phyloP scores from a whole-genome alignment of 768 basidiomycete species.

The Heimioporus sp. region DNA sequence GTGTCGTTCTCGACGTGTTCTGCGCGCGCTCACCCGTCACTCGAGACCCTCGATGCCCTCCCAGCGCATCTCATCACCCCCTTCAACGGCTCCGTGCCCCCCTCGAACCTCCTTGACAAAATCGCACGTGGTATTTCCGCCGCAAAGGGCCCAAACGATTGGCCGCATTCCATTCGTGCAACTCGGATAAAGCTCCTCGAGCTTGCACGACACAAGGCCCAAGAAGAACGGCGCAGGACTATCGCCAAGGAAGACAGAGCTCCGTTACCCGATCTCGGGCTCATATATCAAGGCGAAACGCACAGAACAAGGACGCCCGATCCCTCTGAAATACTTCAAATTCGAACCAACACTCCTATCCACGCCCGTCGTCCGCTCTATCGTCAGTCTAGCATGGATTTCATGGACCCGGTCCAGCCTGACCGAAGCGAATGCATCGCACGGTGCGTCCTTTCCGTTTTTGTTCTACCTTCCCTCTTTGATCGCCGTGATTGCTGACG shows the following conservation, averaged over 20 bases:
- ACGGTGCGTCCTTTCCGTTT: conserved; percentile 46
- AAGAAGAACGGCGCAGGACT: conserved; percentile 45
- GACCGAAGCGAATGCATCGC: conserved; percentile 50
- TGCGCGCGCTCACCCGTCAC: conserved; percentile 5
- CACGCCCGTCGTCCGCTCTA: conserved; percentile 58
- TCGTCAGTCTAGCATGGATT: conserved; percentile 87
- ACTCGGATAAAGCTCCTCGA: conserved; percentile 83
- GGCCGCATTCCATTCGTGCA: conserved; percentile 80
- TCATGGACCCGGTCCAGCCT: conserved; percentile 54
- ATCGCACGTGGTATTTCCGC: conserved; percentile 75
- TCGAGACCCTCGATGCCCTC: conserved; percentile 73
- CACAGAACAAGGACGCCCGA: conserved; percentile 24
- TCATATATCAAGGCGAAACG: conserved; percentile 7
- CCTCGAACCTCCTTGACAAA: conserved; percentile 84
- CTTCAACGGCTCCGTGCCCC: conserved; percentile 80
- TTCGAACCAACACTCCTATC: conserved; percentile 47
- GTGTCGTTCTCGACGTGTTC: conserved; percentile 18
- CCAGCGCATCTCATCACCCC: conserved; percentile 84
- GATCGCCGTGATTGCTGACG: conserved; percentile 10
- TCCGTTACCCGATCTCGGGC: conserved; percentile 9
- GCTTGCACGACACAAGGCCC: conserved; percentile 64
- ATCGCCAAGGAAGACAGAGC: conserved; percentile 47
- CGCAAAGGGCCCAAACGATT: conserved; percentile 73
- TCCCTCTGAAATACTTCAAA: conserved; percentile 40
- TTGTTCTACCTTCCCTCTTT: background rate